phyloP scores from a whole-genome alignment of 2,329 filamentous ascomycete species.

The Xylariaceae sp. region DNA sequence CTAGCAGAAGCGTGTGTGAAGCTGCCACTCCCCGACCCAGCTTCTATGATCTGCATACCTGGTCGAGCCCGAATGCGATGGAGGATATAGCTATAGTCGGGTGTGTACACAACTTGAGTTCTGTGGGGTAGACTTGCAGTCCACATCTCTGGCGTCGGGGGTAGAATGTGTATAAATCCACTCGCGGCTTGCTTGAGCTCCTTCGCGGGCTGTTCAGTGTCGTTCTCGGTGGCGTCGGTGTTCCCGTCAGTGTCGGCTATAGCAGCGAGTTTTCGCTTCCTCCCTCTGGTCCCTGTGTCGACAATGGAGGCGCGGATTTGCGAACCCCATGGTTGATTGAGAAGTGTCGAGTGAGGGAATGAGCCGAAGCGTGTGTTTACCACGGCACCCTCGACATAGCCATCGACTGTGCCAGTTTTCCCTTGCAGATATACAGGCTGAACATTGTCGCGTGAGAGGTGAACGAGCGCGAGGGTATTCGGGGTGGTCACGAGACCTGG shows the following conservation, averaged over 20 bases:
- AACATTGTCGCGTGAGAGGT: conserved; percentile 83
- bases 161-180: conserved; percentile 75
- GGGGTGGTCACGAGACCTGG: conserved; percentile 59
- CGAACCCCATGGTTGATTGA: conserved; percentile 82
- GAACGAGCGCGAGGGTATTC: conserved; percentile 73
- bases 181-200: conserved; percentile 51
- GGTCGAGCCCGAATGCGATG: conserved; percentile 72
- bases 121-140: conserved; percentile 75
- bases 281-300: conserved; percentile 84
- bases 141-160: conserved; percentile 79
- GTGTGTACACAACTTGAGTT: conserved; percentile 83
- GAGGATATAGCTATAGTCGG: conserved; percentile 81
- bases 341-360: conserved; percentile 73
- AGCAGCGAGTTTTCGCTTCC: conserved; percentile 56
- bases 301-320: conserved; percentile 87
- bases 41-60: conserved; percentile 71
- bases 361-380: conserved; percentile 94
- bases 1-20: conserved; percentile 77
- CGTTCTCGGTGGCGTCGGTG: conserved; percentile 42
- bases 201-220: conserved; percentile 28
- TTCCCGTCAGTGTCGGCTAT: conserved; percentile 34
- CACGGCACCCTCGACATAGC: conserved; percentile 72
- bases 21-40: conserved; percentile 76
- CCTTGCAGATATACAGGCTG: conserved; percentile 68
- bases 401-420: conserved; percentile 59